phyloP scores from a whole-genome alignment of 495 filamentous ascomycete species.

The Tuber melanosporum region DNA sequence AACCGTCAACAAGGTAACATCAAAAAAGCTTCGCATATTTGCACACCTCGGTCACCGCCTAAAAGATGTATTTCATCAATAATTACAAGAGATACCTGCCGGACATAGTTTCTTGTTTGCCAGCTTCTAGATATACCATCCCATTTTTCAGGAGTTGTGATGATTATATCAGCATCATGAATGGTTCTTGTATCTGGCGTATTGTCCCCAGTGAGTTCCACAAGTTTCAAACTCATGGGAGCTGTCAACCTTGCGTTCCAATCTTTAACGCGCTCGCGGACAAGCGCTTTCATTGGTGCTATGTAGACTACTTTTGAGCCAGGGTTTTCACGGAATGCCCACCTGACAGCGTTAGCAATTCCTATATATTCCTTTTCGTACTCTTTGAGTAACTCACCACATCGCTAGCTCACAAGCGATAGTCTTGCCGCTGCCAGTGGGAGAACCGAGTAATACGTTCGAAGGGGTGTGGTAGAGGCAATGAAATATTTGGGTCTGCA shows the following conservation, averaged over 20 bases:
- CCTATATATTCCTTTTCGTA: background rate
- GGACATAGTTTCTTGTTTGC: constrained; percentile 93
- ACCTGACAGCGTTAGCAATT: constrained; percentile 39
- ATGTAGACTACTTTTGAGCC: constrained; percentile 99
- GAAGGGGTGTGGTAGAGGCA: constrained; percentile 82
- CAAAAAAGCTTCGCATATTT: background rate
- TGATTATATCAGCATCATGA: constrained; percentile 90
- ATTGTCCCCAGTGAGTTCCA: constrained; percentile 96
- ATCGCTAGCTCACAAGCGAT: constrained; percentile 95
- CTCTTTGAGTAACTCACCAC: constrained; percentile 52
- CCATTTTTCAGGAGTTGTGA: constrained; percentile 99
- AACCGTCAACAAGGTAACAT: background rate
- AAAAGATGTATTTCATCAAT: constrained; percentile 98
- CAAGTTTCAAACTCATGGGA: constrained; percentile 81
- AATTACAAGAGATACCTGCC: constrained; percentile 90
- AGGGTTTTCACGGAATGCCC: constrained; percentile 92
- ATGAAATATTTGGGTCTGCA: constrained; percentile 99
- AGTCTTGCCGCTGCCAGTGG: constrained; percentile 95
- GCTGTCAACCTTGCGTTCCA: constrained; percentile 79
- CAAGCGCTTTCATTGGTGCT: constrained; percentile 97
- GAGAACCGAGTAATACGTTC: constrained; percentile 93
- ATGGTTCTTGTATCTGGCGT: constrained; percentile 95
- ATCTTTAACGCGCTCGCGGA: constrained; percentile 92
- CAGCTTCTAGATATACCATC: constrained; percentile 97
- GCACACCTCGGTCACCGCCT: constrained; percentile 70